Evolutionary conservation across 192 early-diverging fungal genomes (phyloP).

Genomic region (Paraglomus brasilianum): DNA sequence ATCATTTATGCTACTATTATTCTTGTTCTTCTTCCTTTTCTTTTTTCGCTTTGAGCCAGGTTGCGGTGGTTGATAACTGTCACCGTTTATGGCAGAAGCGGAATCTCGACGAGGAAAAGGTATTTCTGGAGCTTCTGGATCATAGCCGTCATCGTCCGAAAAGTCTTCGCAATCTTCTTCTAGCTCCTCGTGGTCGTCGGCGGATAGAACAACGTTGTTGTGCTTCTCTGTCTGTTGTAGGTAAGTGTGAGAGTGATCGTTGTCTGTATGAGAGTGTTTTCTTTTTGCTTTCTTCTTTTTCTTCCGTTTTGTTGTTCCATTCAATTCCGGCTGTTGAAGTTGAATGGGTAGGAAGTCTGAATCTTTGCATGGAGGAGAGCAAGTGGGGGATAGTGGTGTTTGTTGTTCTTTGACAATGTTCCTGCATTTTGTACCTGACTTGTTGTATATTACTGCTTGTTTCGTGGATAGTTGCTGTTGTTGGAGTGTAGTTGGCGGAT

Average conservation of each 20-base stretch:
- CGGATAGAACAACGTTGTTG: neutral
- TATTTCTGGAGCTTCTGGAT: conserved; percentile 43
- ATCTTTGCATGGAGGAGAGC: conserved; percentile 17
- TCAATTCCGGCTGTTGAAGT: conserved; percentile 7
- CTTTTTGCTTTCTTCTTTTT: conserved; percentile 32
- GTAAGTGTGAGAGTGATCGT: conserved; percentile 13
- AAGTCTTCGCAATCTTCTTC: conserved; percentile 46
- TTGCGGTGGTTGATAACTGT: conserved; percentile 3
- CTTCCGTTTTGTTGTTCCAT: conserved; percentile 22
- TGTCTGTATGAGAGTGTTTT: conserved; percentile 6
- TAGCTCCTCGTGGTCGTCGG: conserved; percentile 33
- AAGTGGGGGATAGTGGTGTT: conserved; percentile 7
- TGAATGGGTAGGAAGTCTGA: neutral
- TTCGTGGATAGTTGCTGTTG: conserved; percentile 20
- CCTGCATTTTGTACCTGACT: conserved; percentile 31
- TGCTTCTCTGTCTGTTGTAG: conserved; percentile 12
- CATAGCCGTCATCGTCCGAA: conserved; percentile 49
- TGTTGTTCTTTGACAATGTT: conserved; percentile 29
- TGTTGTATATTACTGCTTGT: conserved; percentile 32
- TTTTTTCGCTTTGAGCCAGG: conserved; percentile 43
- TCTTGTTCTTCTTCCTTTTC: conserved; percentile 56
- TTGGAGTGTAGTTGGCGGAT: conserved; percentile 29
- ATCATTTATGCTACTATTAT: conserved; percentile 24
- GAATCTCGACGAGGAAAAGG: conserved; percentile 31
- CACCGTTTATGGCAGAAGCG: conserved; percentile 15